phyloP scores from a whole-genome alignment of 495 filamentous ascomycete genomes.

The Neurospora sp. region DNA sequence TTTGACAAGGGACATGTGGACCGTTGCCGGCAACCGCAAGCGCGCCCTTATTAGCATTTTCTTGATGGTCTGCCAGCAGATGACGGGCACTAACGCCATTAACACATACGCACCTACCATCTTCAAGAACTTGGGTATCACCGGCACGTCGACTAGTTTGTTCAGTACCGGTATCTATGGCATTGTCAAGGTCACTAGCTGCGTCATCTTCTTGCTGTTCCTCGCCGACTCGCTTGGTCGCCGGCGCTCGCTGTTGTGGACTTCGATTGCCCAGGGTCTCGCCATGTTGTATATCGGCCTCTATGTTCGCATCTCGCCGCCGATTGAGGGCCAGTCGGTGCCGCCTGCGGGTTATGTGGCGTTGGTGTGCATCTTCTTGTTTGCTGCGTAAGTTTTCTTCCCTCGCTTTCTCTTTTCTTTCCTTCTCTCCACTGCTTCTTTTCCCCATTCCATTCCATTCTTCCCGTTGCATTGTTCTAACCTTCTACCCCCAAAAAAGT shows the following conservation, averaged over 20 bases:
- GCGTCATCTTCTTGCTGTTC: slow-evolving; percentile 39
- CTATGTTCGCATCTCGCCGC: slow-evolving; percentile 64
- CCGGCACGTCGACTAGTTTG: slow-evolving; percentile 32
- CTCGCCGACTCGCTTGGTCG: slow-evolving; percentile 55
- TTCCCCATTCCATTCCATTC: not conserved
- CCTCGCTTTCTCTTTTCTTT: not conserved
- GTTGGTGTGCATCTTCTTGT: slow-evolving; percentile 61
- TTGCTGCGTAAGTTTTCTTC: slow-evolving; percentile 39
- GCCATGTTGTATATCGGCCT: slow-evolving; percentile 73
- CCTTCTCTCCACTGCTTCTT: not conserved
- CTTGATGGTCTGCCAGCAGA: slow-evolving; percentile 39
- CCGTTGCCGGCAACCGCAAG: slow-evolving; percentile 47
- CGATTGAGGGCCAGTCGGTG: slow-evolving; percentile 33
- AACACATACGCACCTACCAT: slow-evolving; percentile 45
- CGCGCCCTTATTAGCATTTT: slow-evolving; percentile 29
- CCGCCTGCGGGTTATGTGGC: slow-evolving; percentile 49
- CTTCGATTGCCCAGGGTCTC: slow-evolving; percentile 57
- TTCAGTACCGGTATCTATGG: slow-evolving; percentile 44
- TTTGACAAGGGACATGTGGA: slow-evolving; percentile 63
- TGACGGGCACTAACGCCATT: slow-evolving; percentile 36
- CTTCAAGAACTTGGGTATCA: slow-evolving; percentile 39
- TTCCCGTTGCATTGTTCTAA: not conserved
- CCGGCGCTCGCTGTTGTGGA: slow-evolving; percentile 61
- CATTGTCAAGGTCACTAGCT: slow-evolving; percentile 35
- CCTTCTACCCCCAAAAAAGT: slow-evolving; percentile 1